phyloP scores from a whole-genome alignment of 1,284 basidiomycete species.

The Agroathelia rolfsii region DNA sequence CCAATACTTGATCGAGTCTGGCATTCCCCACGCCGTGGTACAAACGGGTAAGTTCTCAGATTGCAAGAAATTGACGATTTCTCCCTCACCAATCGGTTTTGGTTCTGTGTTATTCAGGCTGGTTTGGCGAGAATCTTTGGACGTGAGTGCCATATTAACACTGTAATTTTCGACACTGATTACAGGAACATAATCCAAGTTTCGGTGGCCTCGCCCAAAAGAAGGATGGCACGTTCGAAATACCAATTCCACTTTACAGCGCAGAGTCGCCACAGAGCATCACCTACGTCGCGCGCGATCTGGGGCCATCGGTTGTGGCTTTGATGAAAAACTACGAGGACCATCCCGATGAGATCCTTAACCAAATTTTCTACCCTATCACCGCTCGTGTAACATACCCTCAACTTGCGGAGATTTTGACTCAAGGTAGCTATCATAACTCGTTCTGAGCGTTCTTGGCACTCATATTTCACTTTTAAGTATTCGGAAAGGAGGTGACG shows the following conservation, averaged over 20 bases:
- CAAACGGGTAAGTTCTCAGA: conserved; percentile 15
- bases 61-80: too few relatives aligned
- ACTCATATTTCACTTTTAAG: conserved; percentile 11
- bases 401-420: conserved; percentile 12
- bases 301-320: conserved; percentile 19
- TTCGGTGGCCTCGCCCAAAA: conserved; percentile 10
- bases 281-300: conserved; percentile 20
- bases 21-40: conserved; percentile 17
- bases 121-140: conserved; percentile 22
- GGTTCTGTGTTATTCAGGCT: too few relatives aligned
- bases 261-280: conserved; percentile 13
- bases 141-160: too few relatives aligned
- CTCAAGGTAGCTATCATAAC: conserved; percentile 13
- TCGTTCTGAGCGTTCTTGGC: conserved; percentile 1
- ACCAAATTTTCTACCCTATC: conserved; percentile 18
- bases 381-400: conserved; percentile 17
- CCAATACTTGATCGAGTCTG: conserved; percentile 18
- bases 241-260: conserved; percentile 15
- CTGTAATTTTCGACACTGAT: not conserved
- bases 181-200: not conserved
- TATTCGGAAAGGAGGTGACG: conserved; percentile 16
- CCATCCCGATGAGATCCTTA: conserved; percentile 13
- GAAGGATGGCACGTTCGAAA: conserved; percentile 10
- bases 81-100: too few relatives aligned
- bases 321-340: conserved; percentile 21